phyloP scores from a whole-genome alignment of 106 monocot genomes.

The Allium cepa region DNA sequence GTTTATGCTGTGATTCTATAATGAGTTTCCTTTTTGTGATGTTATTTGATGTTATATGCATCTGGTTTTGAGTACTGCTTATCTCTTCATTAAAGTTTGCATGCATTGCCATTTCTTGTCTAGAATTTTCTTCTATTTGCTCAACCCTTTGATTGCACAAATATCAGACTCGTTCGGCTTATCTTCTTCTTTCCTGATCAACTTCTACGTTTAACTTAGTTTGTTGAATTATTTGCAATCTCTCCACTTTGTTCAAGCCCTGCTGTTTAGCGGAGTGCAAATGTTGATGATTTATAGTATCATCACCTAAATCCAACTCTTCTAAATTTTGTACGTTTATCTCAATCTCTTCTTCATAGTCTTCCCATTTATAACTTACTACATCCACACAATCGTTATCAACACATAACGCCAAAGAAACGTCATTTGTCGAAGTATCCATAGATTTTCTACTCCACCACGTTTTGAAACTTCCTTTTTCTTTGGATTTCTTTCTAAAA shows the following conservation, averaged over 20 bases:
- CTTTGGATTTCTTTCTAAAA: no score
- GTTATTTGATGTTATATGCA: not conserved
- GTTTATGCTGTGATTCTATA: no score
- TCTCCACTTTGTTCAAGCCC: not conserved
- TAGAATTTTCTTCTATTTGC: not conserved
- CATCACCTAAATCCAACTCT: constrained; percentile 6
- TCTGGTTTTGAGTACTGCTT: not conserved
- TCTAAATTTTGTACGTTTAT: not conserved
- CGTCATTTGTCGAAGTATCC: no score
- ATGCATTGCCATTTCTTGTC: not conserved
- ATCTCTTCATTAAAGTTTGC: constrained; percentile 1
- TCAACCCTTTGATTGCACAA: constrained; percentile 9
- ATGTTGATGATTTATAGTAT: not conserved
- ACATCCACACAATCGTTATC: not conserved
- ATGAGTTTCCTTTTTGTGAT: no score
- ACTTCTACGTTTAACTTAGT: not conserved
- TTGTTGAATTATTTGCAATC: constrained; percentile 5
- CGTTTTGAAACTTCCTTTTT: no score
- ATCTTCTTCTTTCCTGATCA: not conserved
- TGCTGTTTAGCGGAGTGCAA: no score
- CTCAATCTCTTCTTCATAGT: constrained; percentile 5
- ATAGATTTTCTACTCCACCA: no score
- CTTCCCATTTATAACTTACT: constrained; percentile 3
- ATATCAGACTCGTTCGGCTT: not conserved
- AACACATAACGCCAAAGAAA: no score